A percentile compares a stretch with the other conserved stretches of the same genome.
Evolutionary conservation across 2,329 filamentous ascomycete species (phyloP).

Genomic region (Arachnopeziza araneosa): DNA sequence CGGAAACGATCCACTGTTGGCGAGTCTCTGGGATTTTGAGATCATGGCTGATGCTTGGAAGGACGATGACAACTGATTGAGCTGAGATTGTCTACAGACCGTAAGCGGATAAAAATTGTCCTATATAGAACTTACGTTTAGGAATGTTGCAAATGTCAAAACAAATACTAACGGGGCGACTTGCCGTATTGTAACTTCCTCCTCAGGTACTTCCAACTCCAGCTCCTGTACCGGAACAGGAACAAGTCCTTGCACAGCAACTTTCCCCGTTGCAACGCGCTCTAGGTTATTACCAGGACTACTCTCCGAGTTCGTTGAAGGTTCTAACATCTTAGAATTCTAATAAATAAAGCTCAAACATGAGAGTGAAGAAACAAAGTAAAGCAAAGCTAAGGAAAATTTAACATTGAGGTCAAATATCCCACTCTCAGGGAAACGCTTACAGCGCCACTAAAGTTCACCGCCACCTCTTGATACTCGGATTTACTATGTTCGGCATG

Average conservation of each 20-base stretch:
- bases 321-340: neutral
- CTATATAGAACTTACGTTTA: conserved; percentile 16
- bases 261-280: neutral
- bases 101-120: neutral
- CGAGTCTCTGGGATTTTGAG: conserved; percentile 26
- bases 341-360: neutral
- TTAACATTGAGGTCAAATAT: neutral
- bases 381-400: neutral
- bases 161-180: conserved; percentile 22
- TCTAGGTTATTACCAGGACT: neutral
- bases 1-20: conserved; percentile 32
- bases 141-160: conserved; percentile 24
- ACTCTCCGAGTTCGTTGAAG: neutral
- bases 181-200: conserved; percentile 22
- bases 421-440: neutral
- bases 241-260: neutral
- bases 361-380: neutral
- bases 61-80: conserved; percentile 55
- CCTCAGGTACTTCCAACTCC: neutral
- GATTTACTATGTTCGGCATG: neutral
- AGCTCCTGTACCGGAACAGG: neutral
- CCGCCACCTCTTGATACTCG: neutral
- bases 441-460: neutral
- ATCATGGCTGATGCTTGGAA: conserved; percentile 20
- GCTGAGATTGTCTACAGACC: conserved; percentile 45